phyloP scores from a whole-genome alignment of 2,329 filamentous ascomycete species.

The Exophiala xenobiotica region DNA sequence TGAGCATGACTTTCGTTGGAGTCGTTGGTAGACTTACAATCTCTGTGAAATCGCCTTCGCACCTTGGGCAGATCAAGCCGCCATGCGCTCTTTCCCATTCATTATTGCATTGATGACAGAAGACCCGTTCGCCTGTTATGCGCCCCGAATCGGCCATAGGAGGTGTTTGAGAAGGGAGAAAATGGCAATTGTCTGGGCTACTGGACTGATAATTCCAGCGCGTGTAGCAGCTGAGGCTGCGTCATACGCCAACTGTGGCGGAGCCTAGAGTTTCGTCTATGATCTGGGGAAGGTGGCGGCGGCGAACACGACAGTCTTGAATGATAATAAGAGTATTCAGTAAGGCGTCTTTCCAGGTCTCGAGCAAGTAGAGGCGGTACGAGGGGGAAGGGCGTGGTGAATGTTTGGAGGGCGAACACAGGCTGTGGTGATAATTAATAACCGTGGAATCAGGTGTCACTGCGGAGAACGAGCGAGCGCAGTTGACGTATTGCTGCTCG shows the following conservation, averaged over 20 bases:
- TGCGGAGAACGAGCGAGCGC: neutral
- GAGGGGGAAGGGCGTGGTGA: no score
- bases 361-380: no score
- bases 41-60: slow-evolving; percentile 75
- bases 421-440: neutral
- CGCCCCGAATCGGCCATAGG: slow-evolving; percentile 37
- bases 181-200: no score
- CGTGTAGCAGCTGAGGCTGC: slow-evolving; percentile 10
- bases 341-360: neutral
- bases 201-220: neutral
- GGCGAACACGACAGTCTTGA: neutral
- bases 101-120: slow-evolving; percentile 75
- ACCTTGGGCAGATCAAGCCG: slow-evolving; percentile 72
- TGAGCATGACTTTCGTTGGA: slow-evolving; percentile 7
- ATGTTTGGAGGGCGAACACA: neutral
- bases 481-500: neutral
- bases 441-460: neutral
- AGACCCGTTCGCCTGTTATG: slow-evolving; percentile 67
- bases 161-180: neutral
- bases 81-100: slow-evolving; percentile 77
- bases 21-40: slow-evolving; percentile 61
- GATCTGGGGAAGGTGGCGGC: slow-evolving; percentile 2
- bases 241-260: slow-evolving; percentile 13
- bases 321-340: neutral
- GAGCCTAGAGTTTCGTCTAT: neutral